Evolutionary conservation across 805 yeast genomes (phyloP), one percentile per base, ranked within the genome.

Genomic region (Debaryomyces hansenii): DNA sequence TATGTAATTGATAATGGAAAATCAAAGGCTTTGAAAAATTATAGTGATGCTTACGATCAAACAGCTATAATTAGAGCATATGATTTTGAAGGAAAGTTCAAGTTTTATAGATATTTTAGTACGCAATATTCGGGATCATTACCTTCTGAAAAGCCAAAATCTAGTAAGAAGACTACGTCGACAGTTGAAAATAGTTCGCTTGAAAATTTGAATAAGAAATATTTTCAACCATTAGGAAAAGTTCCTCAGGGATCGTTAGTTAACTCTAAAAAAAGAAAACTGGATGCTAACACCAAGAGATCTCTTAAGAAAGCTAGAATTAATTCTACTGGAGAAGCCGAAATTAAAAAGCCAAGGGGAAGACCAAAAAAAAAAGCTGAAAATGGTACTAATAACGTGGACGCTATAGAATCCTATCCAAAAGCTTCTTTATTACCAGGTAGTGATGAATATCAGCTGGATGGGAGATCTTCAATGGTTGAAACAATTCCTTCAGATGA

Each of bases 81-180:
- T 48, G 95, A 87, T 57, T 82, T 82, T 53, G 83, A 81, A 48
- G 95, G 96, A 0, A 82, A 90, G 52, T 73, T 77, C 47, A 85
- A 87, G 57, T 87, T 82, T 53, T 87, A 80, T 62, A 71, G 95
- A 35, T 83, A 86, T 54, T 70, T 58, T 44, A 55, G 42, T 37
- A 44, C 9, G 32, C 39, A 20, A 2, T 31, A 36, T 11, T 31
- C 46, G 31, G 36, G 21, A 16, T 37, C 39, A 3, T 37, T 31
- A 32, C 9, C n/a, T 12, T 20, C 31, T 20, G 36, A 21, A 3
- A 21, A 34, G 9, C 11, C 15, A 28, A 41, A 49, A 41, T 27
- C 45, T 15, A 44, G 35, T 33, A 48, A 46, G 21, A 44, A 48
- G 15, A 39, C 34, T 12, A 24, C 18, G 4, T 37, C 45, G 2